A percentile compares a stretch with the other conserved stretches of the same genome.
phyloP scores from a whole-genome alignment of 1,284 basidiomycete genomes.

The Anthracocystis setariae region DNA sequence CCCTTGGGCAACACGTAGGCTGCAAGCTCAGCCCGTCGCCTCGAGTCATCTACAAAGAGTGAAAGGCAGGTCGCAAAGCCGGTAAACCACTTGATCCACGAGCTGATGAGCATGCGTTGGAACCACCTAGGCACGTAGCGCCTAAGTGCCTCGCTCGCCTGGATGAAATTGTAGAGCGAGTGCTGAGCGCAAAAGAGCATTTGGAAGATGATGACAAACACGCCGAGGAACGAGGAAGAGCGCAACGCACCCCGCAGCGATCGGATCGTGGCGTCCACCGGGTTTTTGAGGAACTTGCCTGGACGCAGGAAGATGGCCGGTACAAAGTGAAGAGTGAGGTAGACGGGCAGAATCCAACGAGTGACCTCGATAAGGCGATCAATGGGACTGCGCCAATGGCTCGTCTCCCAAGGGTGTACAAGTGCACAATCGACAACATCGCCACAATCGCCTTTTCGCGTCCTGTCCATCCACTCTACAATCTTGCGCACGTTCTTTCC shows the following conservation, averaged over 20 bases:
- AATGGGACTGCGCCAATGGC: constrained; percentile 76
- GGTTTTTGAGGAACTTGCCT: constrained; percentile 59
- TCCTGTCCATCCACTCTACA: constrained; percentile 54
- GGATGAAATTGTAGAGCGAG: constrained; percentile 71
- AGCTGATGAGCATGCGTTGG: constrained; percentile 74
- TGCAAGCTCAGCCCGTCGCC: constrained; percentile 82
- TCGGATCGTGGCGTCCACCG: constrained; percentile 64
- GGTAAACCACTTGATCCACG: constrained; percentile 74
- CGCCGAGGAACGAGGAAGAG: constrained; percentile 87
- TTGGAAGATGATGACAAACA: constrained; percentile 89
- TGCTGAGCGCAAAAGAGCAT: constrained; percentile 81
- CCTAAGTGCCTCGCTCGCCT: constrained; percentile 23
- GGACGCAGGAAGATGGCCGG: constrained; percentile 71
- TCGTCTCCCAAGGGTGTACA: constrained; percentile 83
- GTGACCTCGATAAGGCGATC: constrained; percentile 84
- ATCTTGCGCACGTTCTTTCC: constrained; percentile 55
- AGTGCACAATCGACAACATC: constrained; percentile 62
- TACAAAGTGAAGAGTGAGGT: constrained; percentile 89
- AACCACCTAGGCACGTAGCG: constrained; percentile 70
- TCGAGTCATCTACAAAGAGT: constrained; percentile 86
- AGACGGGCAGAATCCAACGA: constrained; percentile 79
- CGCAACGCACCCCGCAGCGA: constrained; percentile 80
- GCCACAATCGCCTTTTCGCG: constrained; percentile 39
- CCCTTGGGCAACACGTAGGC: constrained; percentile 96
- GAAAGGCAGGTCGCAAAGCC: constrained; percentile 82